Evolutionary conservation across 73 alveolate genomes (phyloP).

Genomic region (Paramecium bursaria): DNA sequence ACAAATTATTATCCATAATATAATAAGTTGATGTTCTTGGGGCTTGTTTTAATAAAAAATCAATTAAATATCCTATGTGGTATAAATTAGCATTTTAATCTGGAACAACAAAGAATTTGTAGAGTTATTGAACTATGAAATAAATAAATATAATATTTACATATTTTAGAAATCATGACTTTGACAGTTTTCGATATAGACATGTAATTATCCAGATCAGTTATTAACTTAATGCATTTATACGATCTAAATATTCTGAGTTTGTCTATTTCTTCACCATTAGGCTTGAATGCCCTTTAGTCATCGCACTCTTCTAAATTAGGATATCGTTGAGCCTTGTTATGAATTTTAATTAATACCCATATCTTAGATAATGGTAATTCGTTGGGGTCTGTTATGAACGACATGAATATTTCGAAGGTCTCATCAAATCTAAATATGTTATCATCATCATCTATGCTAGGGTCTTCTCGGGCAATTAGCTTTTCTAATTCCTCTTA

Average conservation of each 20-base stretch:
- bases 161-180: background rate
- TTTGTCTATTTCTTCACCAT: background rate
- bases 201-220: background rate
- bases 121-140: conserved; percentile 16
- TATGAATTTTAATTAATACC: background rate
- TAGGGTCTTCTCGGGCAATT: background rate
- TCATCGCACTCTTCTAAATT: background rate
- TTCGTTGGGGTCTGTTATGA: background rate
- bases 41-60: conserved; percentile 4
- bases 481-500: conserved; percentile 7
- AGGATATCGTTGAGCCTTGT: no score
- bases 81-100: background rate
- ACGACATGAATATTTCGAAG: conserved; percentile 8
- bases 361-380: background rate
- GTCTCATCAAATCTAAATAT: conserved; percentile 14
- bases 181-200: background rate
- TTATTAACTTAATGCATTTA: background rate
- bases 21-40: conserved; percentile 29
- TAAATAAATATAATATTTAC: background rate
- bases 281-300: conserved; percentile 10
- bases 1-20: conserved; percentile 4
- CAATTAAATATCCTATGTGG: conserved; percentile 18
- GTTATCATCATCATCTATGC: background rate
- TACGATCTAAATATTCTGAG: background rate
- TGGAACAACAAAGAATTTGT: background rate